These are phyloP conservation scores for Suillus fuscotomentosus DNA, from an alignment of 768 basidiomycete species.

Conservation along the genomic window DNA sequence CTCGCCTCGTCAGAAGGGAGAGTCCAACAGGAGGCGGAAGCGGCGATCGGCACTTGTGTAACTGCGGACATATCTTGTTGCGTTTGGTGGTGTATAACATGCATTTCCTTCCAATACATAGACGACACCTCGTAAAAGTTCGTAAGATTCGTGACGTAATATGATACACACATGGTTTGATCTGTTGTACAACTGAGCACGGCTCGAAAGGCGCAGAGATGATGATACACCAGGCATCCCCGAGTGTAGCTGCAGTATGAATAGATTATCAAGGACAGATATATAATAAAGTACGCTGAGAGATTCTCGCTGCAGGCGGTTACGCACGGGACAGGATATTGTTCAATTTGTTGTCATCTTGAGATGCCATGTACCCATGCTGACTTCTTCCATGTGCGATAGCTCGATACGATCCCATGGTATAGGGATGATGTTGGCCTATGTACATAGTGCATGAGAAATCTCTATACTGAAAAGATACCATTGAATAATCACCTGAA, in stretches of 20 bases:
- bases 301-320: neutral
- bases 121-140: conserved; percentile 5
- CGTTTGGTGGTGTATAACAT: neutral
- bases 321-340: neutral
- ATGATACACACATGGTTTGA: conserved; percentile 20
- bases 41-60: neutral
- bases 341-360: conserved; percentile 41
- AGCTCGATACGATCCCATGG: conserved; percentile 67
- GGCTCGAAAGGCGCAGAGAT: conserved; percentile 6
- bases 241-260: conserved; percentile 3
- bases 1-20: conserved; percentile 30
- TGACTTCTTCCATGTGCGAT: conserved; percentile 68
- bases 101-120: neutral
- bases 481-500: conserved; percentile 49
- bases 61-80: neutral
- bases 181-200: conserved; percentile 18
- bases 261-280: conserved; percentile 1
- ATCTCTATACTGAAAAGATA: conserved; percentile 2
- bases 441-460: conserved; percentile 11
- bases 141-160: conserved; percentile 15
- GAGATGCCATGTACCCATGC: conserved; percentile 72
- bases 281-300: conserved; percentile 1
- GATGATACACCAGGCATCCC: conserved; percentile 8
- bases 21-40: neutral
- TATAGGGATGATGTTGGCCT: conserved; percentile 72